Percentiles rank a stretch among this genome's conserved stretches.
phyloP scores from a whole-genome alignment of 768 basidiomycete genomes.

The Xerocomus spinulosus region DNA sequence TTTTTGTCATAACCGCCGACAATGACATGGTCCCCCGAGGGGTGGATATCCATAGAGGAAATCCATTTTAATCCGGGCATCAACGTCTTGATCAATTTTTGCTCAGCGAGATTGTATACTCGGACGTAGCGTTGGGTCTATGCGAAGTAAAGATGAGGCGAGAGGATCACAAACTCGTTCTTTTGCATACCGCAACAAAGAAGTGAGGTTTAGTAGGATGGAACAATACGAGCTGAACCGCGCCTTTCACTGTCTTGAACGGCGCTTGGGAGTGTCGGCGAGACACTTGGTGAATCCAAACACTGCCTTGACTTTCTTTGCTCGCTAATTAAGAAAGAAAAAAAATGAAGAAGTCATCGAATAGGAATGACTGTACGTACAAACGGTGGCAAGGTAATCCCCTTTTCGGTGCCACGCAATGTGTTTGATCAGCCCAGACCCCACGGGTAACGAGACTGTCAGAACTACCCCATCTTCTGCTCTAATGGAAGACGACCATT shows the following conservation, averaged over 20 bases:
- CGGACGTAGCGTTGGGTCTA: constrained; percentile 97
- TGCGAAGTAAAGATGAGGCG: constrained; percentile 7
- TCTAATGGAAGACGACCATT: constrained; percentile 56
- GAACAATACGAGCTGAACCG: constrained; percentile 88
- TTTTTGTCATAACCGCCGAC: constrained; percentile 98
- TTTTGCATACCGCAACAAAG: constrained; percentile 83
- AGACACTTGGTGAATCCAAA: constrained; percentile 95
- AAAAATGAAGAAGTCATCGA: constrained; percentile 8
- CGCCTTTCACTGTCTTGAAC: constrained; percentile 92
- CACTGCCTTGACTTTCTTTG: constrained; percentile 69
- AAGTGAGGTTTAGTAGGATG: constrained; percentile 94
- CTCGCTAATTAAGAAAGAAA: constrained; percentile 40
- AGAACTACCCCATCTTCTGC: constrained; percentile 53
- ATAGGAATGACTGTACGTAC: constrained; percentile 48
- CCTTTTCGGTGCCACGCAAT: constrained; percentile 91
- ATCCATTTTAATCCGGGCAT: constrained; percentile 97
- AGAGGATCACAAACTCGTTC: constrained; percentile 8
- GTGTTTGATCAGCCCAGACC: constrained; percentile 72
- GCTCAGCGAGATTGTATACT: constrained; percentile 90
- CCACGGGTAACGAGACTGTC: constrained; percentile 55
- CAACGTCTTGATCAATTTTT: constrained; percentile 90
- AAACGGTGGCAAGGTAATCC: constrained; percentile 93
- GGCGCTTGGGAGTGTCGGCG: constrained; percentile 96
- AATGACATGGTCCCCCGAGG: constrained; percentile 92
- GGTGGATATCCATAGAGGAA: constrained; percentile 94